Percentiles rank a stretch among this genome's conserved stretches.
Conservation (phyloP, 495 filamentous ascomycete species). For the Penicillium coffeae region DNA sequence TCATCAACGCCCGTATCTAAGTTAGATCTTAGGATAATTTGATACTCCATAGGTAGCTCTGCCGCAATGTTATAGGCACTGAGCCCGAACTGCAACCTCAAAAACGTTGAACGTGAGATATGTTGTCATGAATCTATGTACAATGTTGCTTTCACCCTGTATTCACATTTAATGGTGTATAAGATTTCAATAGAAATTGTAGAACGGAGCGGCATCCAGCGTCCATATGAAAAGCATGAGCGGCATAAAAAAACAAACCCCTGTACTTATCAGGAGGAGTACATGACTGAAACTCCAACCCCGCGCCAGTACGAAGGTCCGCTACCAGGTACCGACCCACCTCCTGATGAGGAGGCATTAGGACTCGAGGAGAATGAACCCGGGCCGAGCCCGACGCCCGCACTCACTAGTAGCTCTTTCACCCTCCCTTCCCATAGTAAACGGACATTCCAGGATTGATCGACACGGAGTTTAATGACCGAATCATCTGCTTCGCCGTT, state of each 20-base stretch:
- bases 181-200: slow-evolving; percentile 1
- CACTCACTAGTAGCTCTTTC: slow-evolving; percentile 88
- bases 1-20: slow-evolving; percentile 59
- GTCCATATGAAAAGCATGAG: background rate
- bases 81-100: slow-evolving; percentile 7
- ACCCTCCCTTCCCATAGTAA: slow-evolving; percentile 90
- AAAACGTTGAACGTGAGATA: slow-evolving; percentile 27
- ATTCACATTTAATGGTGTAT: slow-evolving; percentile 17
- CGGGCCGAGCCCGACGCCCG: slow-evolving; percentile 71
- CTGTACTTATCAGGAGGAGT: slow-evolving; percentile 66
- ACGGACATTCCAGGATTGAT: slow-evolving; percentile 79
- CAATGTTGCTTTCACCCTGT: slow-evolving; percentile 20
- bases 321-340: slow-evolving; percentile 53
- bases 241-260: background rate
- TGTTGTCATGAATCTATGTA: slow-evolving; percentile 34
- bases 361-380: slow-evolving; percentile 40
- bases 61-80: slow-evolving; percentile 1
- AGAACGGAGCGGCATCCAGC: background rate
- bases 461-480: slow-evolving; percentile 84
- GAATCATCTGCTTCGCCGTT: slow-evolving; percentile 66
- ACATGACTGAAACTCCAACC: slow-evolving; percentile 84
- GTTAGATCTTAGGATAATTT: slow-evolving; percentile 12
- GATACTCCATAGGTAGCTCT: slow-evolving; percentile 15
- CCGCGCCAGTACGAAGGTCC: slow-evolving; percentile 54
- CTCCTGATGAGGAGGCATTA: slow-evolving; percentile 21